Base-by-base conservation (phyloP, 306 rosid species). In the Psophocarpus tetragonolobus region DNA sequence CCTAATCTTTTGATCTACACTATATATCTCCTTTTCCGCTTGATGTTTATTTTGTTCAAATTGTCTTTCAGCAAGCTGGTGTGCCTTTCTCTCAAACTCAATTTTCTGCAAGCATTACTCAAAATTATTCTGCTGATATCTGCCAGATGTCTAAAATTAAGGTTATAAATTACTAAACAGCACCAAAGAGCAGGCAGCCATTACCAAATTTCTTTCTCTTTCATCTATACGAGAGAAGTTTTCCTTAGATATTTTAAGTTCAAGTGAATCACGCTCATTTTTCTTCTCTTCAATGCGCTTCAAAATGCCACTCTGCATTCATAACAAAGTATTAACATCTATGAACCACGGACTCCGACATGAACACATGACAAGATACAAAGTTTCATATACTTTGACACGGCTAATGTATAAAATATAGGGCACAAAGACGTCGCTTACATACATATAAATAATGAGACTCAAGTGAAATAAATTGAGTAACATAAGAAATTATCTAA, bases 171-270 rank as follows among this genome's bases (percentile, higher is more conserved):
- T 66, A 77, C 75, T 24, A 35, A 69, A 21, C 63, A 71, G 68
- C 51, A 85, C 44, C 74, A 73, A 20, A 71, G 8, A 62, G 88
- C 51, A 81, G 72, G 67, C 41, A 73, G 33, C 71, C 68, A 92
- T 82, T 79, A 95, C 98, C 93, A 87, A 82, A 63, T 76, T 88
- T 75, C 84, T 95, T 38, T 95, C 98, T 84, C 87, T 87, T 82
- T 92, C 96, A 68, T 92, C 95, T 68, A 92, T 86, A 45, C 73
- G 89, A 85, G 90, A 87, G 70, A 92, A 75, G 78, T 91, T 71
- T 57, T 77, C 70, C 66, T 85, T 77, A 30, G 93, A 76, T 79
- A 87, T 81, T 83, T 83, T 69, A 75, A 73, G 87, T 88, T 92
- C 97, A 39, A 81, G 81, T 50, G 81, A 80, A 72, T 88, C 86